Conservation (phyloP, 306 rosid species). For the Geum urbanum region DNA sequence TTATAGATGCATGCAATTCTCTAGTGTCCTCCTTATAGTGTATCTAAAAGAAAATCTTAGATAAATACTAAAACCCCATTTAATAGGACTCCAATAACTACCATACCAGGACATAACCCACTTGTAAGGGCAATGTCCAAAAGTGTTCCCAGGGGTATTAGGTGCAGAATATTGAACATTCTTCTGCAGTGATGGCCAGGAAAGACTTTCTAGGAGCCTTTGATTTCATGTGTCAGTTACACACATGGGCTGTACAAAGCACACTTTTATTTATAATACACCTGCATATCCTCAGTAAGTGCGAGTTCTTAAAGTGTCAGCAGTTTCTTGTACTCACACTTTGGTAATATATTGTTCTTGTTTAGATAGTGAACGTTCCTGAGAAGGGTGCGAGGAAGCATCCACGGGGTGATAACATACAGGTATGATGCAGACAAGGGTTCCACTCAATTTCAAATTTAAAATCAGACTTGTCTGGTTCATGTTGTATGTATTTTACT, state of each 20-base stretch:
- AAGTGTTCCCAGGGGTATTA: neutral
- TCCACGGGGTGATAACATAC: constrained; percentile 94
- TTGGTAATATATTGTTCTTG: constrained; percentile 36
- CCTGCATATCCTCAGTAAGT: neutral
- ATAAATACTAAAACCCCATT: neutral
- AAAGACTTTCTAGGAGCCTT: neutral
- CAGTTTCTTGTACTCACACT: constrained; percentile 28
- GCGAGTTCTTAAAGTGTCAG: constrained; percentile 12
- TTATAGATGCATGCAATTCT: neutral
- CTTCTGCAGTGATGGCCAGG: too few relatives aligned
- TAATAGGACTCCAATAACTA: neutral
- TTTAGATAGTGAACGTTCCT: constrained; percentile 96
- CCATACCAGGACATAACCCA: neutral
- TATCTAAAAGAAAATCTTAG: neutral
- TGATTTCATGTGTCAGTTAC: neutral
- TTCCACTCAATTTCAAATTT: neutral
- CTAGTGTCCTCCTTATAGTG: neutral
- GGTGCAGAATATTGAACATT: too few relatives aligned
- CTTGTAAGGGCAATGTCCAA: neutral
- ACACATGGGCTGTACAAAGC: too few relatives aligned
- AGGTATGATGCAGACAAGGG: constrained; percentile 40
- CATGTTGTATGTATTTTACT: neutral
- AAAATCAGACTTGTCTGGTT: neutral
- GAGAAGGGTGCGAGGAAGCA: constrained; percentile 96
- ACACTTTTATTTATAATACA: neutral